Evolutionary conservation across 2,329 filamentous ascomycete species (phyloP).

Genomic region (Exophiala oligosperma): DNA sequence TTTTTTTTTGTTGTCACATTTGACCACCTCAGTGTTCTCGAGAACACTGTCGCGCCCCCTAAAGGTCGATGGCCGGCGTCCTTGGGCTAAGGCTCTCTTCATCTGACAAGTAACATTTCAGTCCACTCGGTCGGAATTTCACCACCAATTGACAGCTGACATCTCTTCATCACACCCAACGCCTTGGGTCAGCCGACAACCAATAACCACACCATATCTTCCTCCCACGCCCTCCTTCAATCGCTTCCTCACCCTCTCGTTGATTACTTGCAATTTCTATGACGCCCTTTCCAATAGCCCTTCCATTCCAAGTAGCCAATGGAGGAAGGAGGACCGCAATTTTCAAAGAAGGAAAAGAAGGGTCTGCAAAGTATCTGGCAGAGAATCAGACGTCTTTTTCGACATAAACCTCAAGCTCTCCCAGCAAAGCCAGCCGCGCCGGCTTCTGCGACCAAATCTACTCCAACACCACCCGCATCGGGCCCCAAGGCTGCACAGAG

Average conservation of each 20-base stretch:
- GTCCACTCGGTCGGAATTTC: slow-evolving; percentile 21
- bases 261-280: slow-evolving; percentile 11
- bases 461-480: slow-evolving; percentile 4
- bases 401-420: slow-evolving; percentile 6
- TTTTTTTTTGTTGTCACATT: neutral
- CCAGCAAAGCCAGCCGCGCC: neutral
- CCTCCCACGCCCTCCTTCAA: slow-evolving; percentile 6
- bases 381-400: slow-evolving; percentile 21
- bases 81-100: slow-evolving; percentile 11
- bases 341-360: slow-evolving; percentile 23
- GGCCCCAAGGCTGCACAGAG: neutral
- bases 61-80: slow-evolving; percentile 14
- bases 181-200: slow-evolving; percentile 16
- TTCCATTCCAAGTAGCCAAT: slow-evolving; percentile 12
- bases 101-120: slow-evolving; percentile 24
- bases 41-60: neutral
- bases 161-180: slow-evolving; percentile 13
- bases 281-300: slow-evolving; percentile 7
- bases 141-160: slow-evolving; percentile 24
- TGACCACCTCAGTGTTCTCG: slow-evolving; percentile 1
- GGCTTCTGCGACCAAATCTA: slow-evolving; percentile 1
- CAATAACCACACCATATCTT: slow-evolving; percentile 13
- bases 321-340: slow-evolving; percentile 9
- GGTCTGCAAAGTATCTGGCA: slow-evolving; percentile 25
- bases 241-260: slow-evolving; percentile 1